Evolutionary conservation across 2,329 filamentous ascomycete genomes (phyloP).

Genomic region (Trichophyton equinum): DNA sequence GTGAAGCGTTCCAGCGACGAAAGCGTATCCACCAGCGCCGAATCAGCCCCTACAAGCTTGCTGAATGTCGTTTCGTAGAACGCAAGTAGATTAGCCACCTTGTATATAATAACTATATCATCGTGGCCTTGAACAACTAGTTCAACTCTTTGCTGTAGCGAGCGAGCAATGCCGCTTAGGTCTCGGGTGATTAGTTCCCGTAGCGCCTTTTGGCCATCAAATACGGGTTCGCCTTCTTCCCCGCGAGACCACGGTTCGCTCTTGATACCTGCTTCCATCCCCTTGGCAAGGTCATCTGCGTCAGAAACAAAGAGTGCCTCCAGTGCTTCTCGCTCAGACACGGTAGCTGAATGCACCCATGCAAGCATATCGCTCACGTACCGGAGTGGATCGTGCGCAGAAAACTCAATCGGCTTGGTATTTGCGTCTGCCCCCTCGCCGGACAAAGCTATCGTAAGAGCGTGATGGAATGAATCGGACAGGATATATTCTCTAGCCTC

Average conservation of each 20-base stretch:
- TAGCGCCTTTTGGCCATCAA: constrained; percentile 70
- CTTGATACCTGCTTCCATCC: constrained; percentile 64
- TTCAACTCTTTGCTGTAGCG: constrained; percentile 81
- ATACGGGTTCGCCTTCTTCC: constrained; percentile 48
- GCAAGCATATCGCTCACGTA: constrained; percentile 97
- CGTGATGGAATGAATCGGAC: constrained; percentile 78
- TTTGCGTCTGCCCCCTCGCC: constrained; percentile 47
- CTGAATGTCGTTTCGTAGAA: constrained; percentile 83
- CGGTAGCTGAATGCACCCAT: constrained; percentile 87
- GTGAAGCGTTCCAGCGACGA: constrained; percentile 60
- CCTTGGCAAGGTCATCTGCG: constrained; percentile 73
- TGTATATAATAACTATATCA: constrained; percentile 77
- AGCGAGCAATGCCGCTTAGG: constrained; percentile 63
- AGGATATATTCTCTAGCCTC: constrained; percentile 78
- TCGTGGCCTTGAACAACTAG: constrained; percentile 88
- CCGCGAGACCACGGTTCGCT: constrained; percentile 70
- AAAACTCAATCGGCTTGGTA: constrained; percentile 84
- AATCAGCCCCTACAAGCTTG: constrained; percentile 59
- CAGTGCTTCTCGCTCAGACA: constrained; percentile 84
- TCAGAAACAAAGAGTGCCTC: constrained; percentile 86
- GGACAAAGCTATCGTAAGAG: constrained; percentile 60
- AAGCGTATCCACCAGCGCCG: constrained; percentile 58
- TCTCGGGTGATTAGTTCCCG: constrained; percentile 80
- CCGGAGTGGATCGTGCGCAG: constrained; percentile 77
- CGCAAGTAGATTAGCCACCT: constrained; percentile 72